Base-by-base conservation (phyloP, 345 rosid genomes). In the Angophora floribunda region DNA sequence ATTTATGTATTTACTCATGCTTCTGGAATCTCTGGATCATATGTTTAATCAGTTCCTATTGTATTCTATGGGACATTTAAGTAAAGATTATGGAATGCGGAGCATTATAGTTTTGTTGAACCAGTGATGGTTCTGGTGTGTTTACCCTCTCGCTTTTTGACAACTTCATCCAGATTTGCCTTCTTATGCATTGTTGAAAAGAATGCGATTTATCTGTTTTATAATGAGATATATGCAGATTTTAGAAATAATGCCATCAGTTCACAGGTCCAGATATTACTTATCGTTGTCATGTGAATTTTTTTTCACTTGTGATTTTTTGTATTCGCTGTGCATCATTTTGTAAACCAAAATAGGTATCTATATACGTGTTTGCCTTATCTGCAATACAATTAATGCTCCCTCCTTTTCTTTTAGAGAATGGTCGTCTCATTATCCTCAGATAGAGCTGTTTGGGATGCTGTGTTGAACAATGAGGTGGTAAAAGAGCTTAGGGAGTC, bases 381-480 rank as follows among this genome's bases (percentile, higher is more conserved):
- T 26, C 47, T 78, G n/a, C 55, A 51, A 15, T 49, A 75, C 78
- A 51, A 67, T 78, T 19, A 50, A 49, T 36, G 45, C 75, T 26
- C 49, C 47, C 52, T 55, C 47, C 7, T 85, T 53, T 75, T 51
- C 51, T 47, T 88, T 84, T 94, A 97, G 99, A 95, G 88, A 90
- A 97, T 95, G 96, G 99, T 97, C 19, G 21, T 93, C 86, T 95
- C 99, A 4, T 84, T 97, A 87, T 91, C 98, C 88, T 96, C 99
- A 22, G 99, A 97, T 86, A 90, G 59, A 88, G 96, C 95, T 90
- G 98, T 97, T 44, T 96, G 98, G 98, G 91, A 95, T 90, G 99
- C 99, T 51, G 98, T 97, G 88, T 90, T 95, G 93, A 95, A 91
- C 85, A 95, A 97, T 89, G 93, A 93, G 47, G 96, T 87, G 30